Evolutionary conservation across 139 green algal genomes (phyloP), one percentile per base, ranked within the genome.

Genomic region (Mesotaenium endlicherianum): DNA sequence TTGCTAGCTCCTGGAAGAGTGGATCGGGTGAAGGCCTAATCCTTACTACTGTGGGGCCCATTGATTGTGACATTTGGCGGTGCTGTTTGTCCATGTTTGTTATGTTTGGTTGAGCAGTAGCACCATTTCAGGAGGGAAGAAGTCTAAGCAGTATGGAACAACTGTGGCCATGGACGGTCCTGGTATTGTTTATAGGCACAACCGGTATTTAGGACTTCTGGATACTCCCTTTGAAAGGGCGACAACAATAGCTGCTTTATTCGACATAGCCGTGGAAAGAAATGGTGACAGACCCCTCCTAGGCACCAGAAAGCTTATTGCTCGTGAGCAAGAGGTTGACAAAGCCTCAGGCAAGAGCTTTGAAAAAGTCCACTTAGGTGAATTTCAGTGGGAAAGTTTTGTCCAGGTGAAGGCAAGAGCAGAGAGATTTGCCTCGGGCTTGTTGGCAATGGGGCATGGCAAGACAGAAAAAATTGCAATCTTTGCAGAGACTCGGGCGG

Each of bases 211-310:
- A 31, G 43, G 17, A 26, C 55, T 80, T 71, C 38, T 80, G 17
- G 71, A 80, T 3, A 80, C 43, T n/a, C 71, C 71, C 50, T 80
- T 80, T 75, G 71, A 80, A 53, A 39, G 71, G 39, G 71, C 71
- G 31, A 80, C 50, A 26, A 80, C 71, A 16, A 55, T 80, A 40
- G 71, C 71, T 3, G 41, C 71, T 0, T n/a, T 80, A 16, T 80
- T 80, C 38, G 71, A 68, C 50, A 69, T 80, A 17, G 71, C 71
- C 6, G 41, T 26, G 8, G 38, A 55, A 31, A 53, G 55, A n/a
- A 17, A 80, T 26, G 16, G n/a, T 55, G 17, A 44, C 38, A 53
- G 55, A 17, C 71, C 71, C 26, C 41, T 80, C 3, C 53, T 82
- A 16, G 75, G 75, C 42, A 82, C 75, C 14, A 76, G 75, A 0